These are phyloP conservation scores for Cercospora janseana DNA, from an alignment of 2,329 filamentous ascomycete species.

Conservation along the genomic window DNA sequence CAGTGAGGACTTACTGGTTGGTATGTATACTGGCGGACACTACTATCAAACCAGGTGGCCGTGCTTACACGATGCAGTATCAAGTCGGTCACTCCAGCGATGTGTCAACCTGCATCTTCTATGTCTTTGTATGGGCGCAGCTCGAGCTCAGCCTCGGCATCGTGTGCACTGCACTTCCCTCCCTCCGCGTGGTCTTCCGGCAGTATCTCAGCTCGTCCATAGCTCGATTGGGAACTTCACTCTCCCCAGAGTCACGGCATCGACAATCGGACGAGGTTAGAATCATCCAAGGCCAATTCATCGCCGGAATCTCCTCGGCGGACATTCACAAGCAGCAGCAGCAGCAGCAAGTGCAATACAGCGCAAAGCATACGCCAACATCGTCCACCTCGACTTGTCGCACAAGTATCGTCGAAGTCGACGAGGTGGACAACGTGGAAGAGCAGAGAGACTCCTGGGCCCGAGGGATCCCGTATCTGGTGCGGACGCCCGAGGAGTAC, in stretches of 20 bases:
- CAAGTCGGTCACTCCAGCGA: conserved; percentile 39
- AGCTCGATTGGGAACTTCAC: conserved; percentile 17
- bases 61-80: conserved; percentile 6
- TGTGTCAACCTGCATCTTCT: conserved; percentile 42
- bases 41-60: neutral
- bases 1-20: conserved; percentile 40
- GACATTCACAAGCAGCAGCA: conserved; percentile 2
- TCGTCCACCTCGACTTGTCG: conserved; percentile 6
- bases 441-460: conserved; percentile 4
- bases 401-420: no score
- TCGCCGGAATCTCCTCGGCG: conserved; percentile 7
- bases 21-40: neutral
- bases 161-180: conserved; percentile 45
- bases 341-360: neutral
- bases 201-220: conserved; percentile 38
- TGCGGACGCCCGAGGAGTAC: conserved; percentile 25
- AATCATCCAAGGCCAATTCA: conserved; percentile 6
- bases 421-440: neutral
- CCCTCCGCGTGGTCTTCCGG: conserved; percentile 46
- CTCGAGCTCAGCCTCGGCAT: conserved; percentile 45
- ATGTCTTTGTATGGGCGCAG: conserved; percentile 44
- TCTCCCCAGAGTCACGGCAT: conserved; percentile 10
- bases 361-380: conserved; percentile 6
- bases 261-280: conserved; percentile 18
- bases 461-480: conserved; percentile 5